These are phyloP conservation scores for Pelargonium fulgidum DNA, from an alignment of 441 rosid genomes.

Conservation along the genomic window DNA sequence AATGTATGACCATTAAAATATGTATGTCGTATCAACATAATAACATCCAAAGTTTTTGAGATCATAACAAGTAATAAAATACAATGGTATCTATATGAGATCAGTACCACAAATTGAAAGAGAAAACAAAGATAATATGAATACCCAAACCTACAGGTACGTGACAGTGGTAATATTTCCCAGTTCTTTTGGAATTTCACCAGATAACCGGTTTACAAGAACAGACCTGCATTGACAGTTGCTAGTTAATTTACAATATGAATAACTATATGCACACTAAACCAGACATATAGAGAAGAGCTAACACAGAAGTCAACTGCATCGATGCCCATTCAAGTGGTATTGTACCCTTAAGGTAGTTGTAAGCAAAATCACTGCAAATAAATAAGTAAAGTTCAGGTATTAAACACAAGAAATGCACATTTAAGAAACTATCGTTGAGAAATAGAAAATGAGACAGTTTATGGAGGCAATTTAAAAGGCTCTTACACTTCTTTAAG, in stretches of 20 bases:
- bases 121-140: not conserved
- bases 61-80: too few relatives aligned
- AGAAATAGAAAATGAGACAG: slow-evolving; percentile 7
- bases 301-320: slow-evolving; percentile 40
- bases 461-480: slow-evolving; percentile 4
- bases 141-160: slow-evolving; percentile 35
- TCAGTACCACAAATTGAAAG: not conserved
- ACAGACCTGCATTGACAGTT: slow-evolving; percentile 37
- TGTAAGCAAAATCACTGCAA: slow-evolving; percentile 58
- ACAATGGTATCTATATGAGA: too few relatives aligned
- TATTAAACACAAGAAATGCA: not conserved
- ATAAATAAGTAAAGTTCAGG: slow-evolving; percentile 3
- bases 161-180: slow-evolving; percentile 45
- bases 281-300: slow-evolving; percentile 9
- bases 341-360: slow-evolving; percentile 52
- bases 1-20: too few relatives aligned
- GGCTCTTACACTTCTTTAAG: slow-evolving; percentile 36
- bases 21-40: too few relatives aligned
- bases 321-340: slow-evolving; percentile 57
- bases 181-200: slow-evolving; percentile 44
- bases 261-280: not conserved
- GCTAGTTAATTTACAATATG: slow-evolving; percentile 7
- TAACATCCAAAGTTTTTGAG: too few relatives aligned
- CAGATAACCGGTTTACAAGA: slow-evolving; percentile 53
- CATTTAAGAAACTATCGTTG: not conserved